Base-by-base conservation (phyloP, 768 basidiomycete genomes). In the Collybia sp. region DNA sequence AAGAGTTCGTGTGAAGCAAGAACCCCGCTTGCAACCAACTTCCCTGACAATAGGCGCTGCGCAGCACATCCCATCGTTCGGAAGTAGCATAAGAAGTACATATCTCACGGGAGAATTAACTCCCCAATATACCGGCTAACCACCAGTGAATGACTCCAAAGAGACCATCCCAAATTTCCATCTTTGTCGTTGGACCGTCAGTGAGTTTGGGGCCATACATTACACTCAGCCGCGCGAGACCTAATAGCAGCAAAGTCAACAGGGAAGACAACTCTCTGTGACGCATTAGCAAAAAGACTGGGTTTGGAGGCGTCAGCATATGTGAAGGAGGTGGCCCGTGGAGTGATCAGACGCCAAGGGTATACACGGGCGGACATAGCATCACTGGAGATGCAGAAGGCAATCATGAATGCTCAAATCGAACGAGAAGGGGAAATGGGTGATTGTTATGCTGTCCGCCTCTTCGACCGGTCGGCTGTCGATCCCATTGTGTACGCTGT, bases 241-340 rank as follows among this genome's bases (percentile, higher is more conserved):
- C n/a, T n/a, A n/a, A n/a, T n/a, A n/a, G n/a, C n/a, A n/a, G n/a
- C n/a, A n/a, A 61, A 75, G 60, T 83, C 82, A 12, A 79, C 79
- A 11, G 84, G 84, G n/a, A 87, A 86, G 60, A 82, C 83, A 18
- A 85, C 83, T 0, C 69, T 85, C 2, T 83, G 80, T 58, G 59
- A 71, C 31, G 77, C 79, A 1, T 58, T 84, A 0, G 70, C 70
- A 0, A 51, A 64, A 38, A 64, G 66, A 32, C 54, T 82, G 9
- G 60, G 63, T 1, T 48, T 85, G 25, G 44, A 51, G 2, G 54
- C 55, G 13, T 46, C 57, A 25, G 70, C 69, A 25, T 73, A 73
- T 46, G 72, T 87, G 47, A 76, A 66, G 17, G 84, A 87, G 59
- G 77, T 82, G 16, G 84, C 84, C 2, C 68, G 84, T 20, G 58